Evolutionary conservation across 2,329 filamentous ascomycete species (phyloP).

Genomic region (Eutypella sp.): DNA sequence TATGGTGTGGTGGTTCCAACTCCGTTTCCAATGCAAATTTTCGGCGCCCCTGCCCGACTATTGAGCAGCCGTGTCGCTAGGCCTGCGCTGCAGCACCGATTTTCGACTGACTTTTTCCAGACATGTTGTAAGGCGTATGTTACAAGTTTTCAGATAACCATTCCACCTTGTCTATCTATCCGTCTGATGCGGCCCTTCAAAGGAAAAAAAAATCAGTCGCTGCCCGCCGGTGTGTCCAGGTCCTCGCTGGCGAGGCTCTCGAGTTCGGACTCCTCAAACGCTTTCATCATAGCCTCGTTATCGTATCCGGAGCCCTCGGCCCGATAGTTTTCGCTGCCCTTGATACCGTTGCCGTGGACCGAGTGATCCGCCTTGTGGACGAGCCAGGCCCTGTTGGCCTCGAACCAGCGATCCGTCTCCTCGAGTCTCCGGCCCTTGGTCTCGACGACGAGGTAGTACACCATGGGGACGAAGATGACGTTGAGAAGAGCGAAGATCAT

Average conservation of each 20-base stretch:
- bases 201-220: not conserved
- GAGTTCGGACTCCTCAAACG: slow-evolving; percentile 22
- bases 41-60: too few species aligned
- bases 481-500: slow-evolving; percentile 25
- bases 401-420: slow-evolving; percentile 5
- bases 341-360: not conserved
- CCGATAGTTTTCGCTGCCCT: not conserved
- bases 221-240: not conserved
- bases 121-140: too few species aligned
- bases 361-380: slow-evolving; percentile 4
- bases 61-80: too few species aligned
- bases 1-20: too few species aligned
- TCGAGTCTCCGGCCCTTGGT: slow-evolving; percentile 3
- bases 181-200: too few species aligned
- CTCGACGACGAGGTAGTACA: slow-evolving; percentile 5
- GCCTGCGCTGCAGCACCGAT: too few species aligned
- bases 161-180: too few species aligned
- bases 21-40: too few species aligned
- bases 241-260: not conserved
- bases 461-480: not conserved
- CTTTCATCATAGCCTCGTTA: slow-evolving; percentile 6
- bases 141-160: too few species aligned
- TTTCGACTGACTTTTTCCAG: too few species aligned
- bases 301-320: not conserved
- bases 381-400: slow-evolving; percentile 3